Evolutionary conservation across 305 asterid species (phyloP), one percentile per base, ranked within the genome.

Genomic region (Withania somnifera): DNA sequence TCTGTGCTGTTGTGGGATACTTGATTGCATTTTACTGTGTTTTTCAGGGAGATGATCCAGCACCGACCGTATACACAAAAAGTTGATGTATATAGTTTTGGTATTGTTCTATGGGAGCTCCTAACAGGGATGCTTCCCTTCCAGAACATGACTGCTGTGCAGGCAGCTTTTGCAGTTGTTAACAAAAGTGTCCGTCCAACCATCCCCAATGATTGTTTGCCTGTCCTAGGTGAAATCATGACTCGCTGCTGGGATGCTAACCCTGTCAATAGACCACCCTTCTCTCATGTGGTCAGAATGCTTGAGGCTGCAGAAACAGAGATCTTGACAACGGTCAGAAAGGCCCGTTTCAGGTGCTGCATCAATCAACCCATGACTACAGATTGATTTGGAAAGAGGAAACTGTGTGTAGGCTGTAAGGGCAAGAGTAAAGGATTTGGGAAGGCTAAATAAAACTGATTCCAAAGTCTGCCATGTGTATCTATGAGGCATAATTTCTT

Each of bases 261-360:
- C 84, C 92, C 98, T 2, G 97, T 94, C 66, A 95, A 90, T 9
- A 87, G 99, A 82, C 99, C 99, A 36, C 89, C 99, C 11, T 95
- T 95, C 87, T 51, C 90, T 36, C 93, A 89, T 86, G 97, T 95
- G 50, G 98, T 95, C 47, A 87, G 88, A 83, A 93, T 95, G 99
- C 97, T 95, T 0, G 99, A 95, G 87, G 91, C 90, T 84, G 98
- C 99, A 0, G 98, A 95, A 89, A 92, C 86, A 1, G 98, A 95
- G 91, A 90, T 95, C 71, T 85, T 95, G 98, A 93, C 97, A 0
- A 93, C 89, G 0, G 98, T 92, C 78, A 87, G 98, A 76, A 95
- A 93, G 86, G 99, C 99, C 15, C 98, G 99, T 83, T 95, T 95
- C 95, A 91, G 99, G 92, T 95, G 99, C 96, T 95, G 99, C 90